Percentiles rank a stretch among this genome's conserved stretches.
Conservation (phyloP, 192 early-diverging fungal genomes). For the Coemansia sp. region DNA sequence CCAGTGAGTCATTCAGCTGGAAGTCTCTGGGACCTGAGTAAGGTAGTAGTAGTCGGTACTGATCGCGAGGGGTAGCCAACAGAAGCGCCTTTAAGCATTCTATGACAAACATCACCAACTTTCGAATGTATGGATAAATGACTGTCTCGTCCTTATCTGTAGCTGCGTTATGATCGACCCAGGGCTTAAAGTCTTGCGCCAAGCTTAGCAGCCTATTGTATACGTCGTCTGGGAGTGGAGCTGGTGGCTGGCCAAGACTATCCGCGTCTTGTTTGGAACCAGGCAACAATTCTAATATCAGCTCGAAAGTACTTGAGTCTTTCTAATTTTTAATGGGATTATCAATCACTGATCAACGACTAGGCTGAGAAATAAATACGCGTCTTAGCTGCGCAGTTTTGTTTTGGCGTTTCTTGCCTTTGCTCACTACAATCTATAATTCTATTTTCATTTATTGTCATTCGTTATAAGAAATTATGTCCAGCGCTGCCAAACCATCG, state of each 20-base stretch:
- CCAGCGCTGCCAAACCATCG: slow-evolving; percentile 9
- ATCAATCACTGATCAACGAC: background rate
- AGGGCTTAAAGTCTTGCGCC: background rate
- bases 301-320: background rate
- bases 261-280: too few species aligned
- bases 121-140: background rate
- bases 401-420: background rate
- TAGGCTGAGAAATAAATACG: background rate
- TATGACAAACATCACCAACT: background rate
- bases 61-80: background rate
- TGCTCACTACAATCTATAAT: background rate
- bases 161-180: background rate
- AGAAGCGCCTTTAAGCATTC: background rate
- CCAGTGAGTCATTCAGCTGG: background rate
- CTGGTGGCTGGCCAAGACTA: too few species aligned
- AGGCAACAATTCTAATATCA: background rate
- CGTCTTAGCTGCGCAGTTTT: slow-evolving; percentile 3
- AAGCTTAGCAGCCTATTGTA: background rate
- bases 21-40: background rate
- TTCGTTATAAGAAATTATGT: slow-evolving; percentile 1
- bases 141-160: background rate
- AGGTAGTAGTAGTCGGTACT: background rate
- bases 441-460: background rate
- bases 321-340: background rate
- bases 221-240: background rate